Base-by-base conservation (phyloP, 352 stramenopile genomes). In the Phytophthora europaea region DNA sequence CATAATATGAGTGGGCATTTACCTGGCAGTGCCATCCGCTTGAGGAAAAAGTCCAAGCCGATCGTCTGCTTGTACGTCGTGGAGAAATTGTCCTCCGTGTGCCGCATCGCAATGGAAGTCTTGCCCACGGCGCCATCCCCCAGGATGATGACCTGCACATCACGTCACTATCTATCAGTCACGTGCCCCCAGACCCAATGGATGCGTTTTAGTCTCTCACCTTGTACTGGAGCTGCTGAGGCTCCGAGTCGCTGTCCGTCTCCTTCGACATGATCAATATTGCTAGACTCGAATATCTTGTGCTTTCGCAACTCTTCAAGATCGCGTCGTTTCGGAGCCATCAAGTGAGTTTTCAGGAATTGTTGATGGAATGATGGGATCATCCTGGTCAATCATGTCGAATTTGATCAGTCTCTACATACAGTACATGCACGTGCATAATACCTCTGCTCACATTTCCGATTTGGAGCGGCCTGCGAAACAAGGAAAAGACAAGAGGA, bases 21-120 rank as follows among this genome's bases (percentile, higher is more conserved):
- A 96, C 92, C 88, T 70, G 93, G 92, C 7, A 99, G 83, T n/a
- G 86, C 70, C 40, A 99, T 82, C 13, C 92, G 85, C 75, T 98
- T 98, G 43, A 99, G 90, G 67, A 98, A 99, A 73, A 99, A 99
- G 72, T 99, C 95, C 9, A 98, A 80, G 1, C 95, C 94, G 56
- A 98, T 98, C 6, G 95, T 98, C 79, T 99, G 95, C 75, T 98
- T 98, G 82, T 99, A 98, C 40, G 87, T 84, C 65, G 98, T 91
- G 45, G 89, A 96, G 73, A 99, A 99, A 63, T 88, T 93, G 71
- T 98, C 89, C 56, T 98, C 81, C 12, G 93, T 93, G 76, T 98
- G 96, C 50, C 95, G 85, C 78, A 94, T 97, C 8, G 92, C 93
- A 57, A 98, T 98, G 28, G 91, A 98, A n/a, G 95, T 99, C 79